Evolutionary conservation across 2,329 filamentous ascomycete genomes (phyloP).

Genomic region (Colletotrichum sp.): DNA sequence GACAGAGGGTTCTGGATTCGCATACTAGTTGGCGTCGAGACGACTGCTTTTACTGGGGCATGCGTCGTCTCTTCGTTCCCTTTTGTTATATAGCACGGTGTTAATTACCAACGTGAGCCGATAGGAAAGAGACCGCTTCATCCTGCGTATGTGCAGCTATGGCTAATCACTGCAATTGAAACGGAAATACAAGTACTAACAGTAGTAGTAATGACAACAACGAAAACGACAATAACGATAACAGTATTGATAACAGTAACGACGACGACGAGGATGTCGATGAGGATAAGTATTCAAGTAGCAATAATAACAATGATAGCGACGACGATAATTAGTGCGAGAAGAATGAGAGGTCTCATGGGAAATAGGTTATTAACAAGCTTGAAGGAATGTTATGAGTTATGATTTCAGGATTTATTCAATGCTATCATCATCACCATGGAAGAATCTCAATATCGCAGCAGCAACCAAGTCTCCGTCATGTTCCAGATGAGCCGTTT

Average conservation of each 20-base stretch:
- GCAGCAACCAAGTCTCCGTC: conserved; percentile 72
- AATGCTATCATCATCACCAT: conserved; percentile 50
- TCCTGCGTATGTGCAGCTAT: fast-evolving
- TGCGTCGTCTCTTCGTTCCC: not conserved
- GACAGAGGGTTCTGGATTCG: not conserved
- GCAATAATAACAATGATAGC: too few relatives aligned
- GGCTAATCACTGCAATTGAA: too few relatives aligned
- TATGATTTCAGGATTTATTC: conserved; percentile 11
- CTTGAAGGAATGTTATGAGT: fast-evolving
- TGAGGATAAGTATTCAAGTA: too few relatives aligned
- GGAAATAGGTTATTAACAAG: fast-evolving
- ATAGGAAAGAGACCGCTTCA: too few relatives aligned
- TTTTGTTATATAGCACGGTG: fast-evolving
- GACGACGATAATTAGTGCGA: too few relatives aligned
- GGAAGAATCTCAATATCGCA: conserved; percentile 67
- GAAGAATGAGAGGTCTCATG: too few relatives aligned
- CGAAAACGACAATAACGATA: too few relatives aligned
- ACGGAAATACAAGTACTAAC: too few relatives aligned
- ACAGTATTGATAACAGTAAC: too few relatives aligned
- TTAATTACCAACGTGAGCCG: fast-evolving
- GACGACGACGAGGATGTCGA: too few relatives aligned
- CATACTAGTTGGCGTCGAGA: not conserved
- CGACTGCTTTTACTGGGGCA: not conserved
- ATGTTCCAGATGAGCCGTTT: conserved; percentile 66
- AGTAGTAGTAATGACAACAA: too few relatives aligned